Conservation (phyloP, 257 asterid species). For the Schizonepeta tenuifolia region DNA sequence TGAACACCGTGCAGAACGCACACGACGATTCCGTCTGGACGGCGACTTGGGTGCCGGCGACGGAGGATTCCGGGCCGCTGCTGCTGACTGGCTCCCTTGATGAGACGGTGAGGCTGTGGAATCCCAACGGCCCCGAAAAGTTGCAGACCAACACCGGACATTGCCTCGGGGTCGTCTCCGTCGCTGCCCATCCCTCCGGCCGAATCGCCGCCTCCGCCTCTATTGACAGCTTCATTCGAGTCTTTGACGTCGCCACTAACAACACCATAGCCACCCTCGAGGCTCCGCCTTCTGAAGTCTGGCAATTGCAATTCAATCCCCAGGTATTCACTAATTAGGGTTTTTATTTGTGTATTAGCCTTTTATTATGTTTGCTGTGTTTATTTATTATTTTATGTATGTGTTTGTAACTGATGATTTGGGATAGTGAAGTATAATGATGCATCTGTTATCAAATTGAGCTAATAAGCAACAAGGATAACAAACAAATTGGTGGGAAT, state of each 20-base stretch:
- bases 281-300: conserved; percentile 97
- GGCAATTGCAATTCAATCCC: conserved; percentile 95
- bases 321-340: conserved; percentile 45
- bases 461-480: conserved; percentile 6
- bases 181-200: conserved; percentile 90
- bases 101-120: conserved; percentile 89
- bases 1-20: conserved; percentile 67
- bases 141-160: conserved; percentile 79
- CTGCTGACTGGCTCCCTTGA: conserved; percentile 93
- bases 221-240: conserved; percentile 88
- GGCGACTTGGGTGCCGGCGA: conserved; percentile 84
- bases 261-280: conserved; percentile 85
- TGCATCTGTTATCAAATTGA: conserved; percentile 1
- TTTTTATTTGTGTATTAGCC: not conserved
- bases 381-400: not conserved
- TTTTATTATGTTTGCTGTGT: not conserved
- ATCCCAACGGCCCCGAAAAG: conserved; percentile 57
- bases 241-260: conserved; percentile 80
- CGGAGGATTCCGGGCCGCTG: conserved; percentile 59
- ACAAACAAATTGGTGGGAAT: not conserved
- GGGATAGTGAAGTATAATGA: not conserved
- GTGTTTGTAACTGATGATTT: conserved; percentile 7
- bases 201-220: conserved; percentile 95
- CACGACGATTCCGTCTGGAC: conserved; percentile 96
- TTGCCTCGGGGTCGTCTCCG: conserved; percentile 94